Percentiles rank a stretch among this genome's conserved stretches.
These are phyloP conservation scores for Candolleomyces eurysporus DNA, from an alignment of 768 basidiomycete genomes.

Conservation along the genomic window DNA sequence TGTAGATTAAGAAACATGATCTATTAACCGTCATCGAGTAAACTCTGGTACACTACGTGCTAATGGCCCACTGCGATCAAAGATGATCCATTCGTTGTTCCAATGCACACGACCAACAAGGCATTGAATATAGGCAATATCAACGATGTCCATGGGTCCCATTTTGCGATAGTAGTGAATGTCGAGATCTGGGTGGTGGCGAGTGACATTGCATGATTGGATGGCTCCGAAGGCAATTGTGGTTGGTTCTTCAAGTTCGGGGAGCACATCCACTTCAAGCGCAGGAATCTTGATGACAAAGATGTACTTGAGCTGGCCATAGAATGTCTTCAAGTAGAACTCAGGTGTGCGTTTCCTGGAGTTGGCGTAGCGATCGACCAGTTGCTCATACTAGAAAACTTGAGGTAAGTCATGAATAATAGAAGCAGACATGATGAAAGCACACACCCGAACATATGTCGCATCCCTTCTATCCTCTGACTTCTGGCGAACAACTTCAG, in stretches of 20 bases:
- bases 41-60: neutral
- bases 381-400: neutral
- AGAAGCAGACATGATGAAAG: no score
- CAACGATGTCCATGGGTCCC: neutral
- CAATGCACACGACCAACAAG: neutral
- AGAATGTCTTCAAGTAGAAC: neutral
- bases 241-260: neutral
- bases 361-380: neutral
- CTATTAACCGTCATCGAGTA: neutral
- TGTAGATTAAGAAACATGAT: neutral
- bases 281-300: slow-evolving; percentile 1
- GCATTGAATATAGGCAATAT: neutral
- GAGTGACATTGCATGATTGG: neutral
- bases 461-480: slow-evolving; percentile 4
- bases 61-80: neutral
- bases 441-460: slow-evolving; percentile 3
- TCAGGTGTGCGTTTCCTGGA: neutral
- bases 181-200: neutral
- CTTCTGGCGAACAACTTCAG: neutral
- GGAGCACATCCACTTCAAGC: neutral
- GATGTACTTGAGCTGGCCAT: slow-evolving; percentile 1
- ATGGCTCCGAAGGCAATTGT: neutral
- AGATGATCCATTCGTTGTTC: neutral
- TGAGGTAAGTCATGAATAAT: no score
- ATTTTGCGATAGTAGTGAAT: slow-evolving; percentile 4